Conservation (phyloP, 2,329 filamentous ascomycete genomes). For the Exserohilum turcica region DNA sequence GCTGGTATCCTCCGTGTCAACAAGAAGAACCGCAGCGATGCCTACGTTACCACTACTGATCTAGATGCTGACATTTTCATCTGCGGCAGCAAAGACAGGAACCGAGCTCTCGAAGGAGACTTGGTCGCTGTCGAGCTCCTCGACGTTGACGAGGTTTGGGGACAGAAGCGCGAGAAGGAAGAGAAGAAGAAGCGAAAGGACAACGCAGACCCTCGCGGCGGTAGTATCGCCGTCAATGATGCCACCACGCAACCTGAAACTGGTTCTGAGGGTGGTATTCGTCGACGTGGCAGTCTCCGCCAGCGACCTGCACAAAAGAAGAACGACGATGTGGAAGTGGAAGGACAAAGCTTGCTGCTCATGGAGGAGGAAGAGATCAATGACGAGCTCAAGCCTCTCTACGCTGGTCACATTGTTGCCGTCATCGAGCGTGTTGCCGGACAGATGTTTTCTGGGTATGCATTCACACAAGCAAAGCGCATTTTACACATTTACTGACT, state of each 20-base stretch:
- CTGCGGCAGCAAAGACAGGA: constrained; percentile 97
- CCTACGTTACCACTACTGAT: constrained; percentile 93
- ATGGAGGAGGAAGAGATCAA: constrained; percentile 99
- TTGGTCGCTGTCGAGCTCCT: constrained; percentile 94
- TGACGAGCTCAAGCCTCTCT: constrained; percentile 96
- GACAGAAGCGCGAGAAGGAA: constrained; percentile 98
- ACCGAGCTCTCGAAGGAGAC: constrained; percentile 94
- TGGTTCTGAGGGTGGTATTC: constrained; percentile 80
- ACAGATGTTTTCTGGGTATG: constrained; percentile 88
- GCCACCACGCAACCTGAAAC: constrained; percentile 60
- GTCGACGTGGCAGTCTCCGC: constrained; percentile 89
- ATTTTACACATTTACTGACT: constrained; percentile 14
- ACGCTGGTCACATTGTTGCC: constrained; percentile 94
- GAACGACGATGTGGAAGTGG: constrained; percentile 98
- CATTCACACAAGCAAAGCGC: neutral
- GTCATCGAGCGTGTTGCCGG: constrained; percentile 96
- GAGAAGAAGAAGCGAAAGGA: constrained; percentile 99
- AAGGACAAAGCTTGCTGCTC: constrained; percentile 93
- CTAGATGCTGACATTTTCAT: constrained; percentile 99
- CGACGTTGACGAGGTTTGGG: constrained; percentile 98
- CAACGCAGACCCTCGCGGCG: constrained; percentile 87
- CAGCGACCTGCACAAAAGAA: constrained; percentile 99
- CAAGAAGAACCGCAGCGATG: constrained; percentile 99
- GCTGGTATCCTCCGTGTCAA: constrained; percentile 97
- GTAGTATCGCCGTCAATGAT: constrained; percentile 72